Base-by-base conservation (phyloP, 345 rosid genomes). In the Erucastrum elatum region DNA sequence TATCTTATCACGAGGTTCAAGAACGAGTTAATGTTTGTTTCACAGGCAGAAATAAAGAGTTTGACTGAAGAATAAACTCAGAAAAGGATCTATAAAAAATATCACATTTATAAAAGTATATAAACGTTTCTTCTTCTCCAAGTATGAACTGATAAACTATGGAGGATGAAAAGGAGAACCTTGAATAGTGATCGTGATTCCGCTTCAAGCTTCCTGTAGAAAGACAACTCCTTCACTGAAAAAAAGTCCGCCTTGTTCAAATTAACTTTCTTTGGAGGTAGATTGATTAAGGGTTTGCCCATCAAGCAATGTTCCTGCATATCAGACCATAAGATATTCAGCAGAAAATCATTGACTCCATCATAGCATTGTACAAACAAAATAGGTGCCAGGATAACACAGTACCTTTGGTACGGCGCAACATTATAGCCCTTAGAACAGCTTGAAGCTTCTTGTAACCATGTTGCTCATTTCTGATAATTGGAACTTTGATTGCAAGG, bases 371-470 rank as follows among this genome's bases (percentile, higher is more conserved):
- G 21, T 21, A 21, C 21, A 21, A 21, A 21, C 21, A 21, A 21
- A 21, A 21, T 21, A 21, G 21, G 21, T 21, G 21, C 21, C 21
- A 21, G 21, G 21, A 21, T 21, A 21, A 21, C 21, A 21, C 21
- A 21, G 1, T 21, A 21, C 21, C 94, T 91, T 93, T 91, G 76
- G 97, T 90, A 44, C 97, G 98, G 8, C 97, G 94, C 76, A 93
- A 72, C 97, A 93, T 87, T 85, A 91, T 75, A 58, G 89, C 92
- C 82, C 90, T 88, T 74, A 91, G 82, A 77, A 93, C 85, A 72
- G 90, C 97, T 85, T 91, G 95, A 80, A 93, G 87, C 89, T 90
- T 93, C 89, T 87, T 91, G 91, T 93, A 93, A 68, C 98, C 98
- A 53, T 74, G 74, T 9, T 82, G 15, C 44, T 91, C 67, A 79